phyloP scores from a whole-genome alignment of 2,329 filamentous ascomycete genomes.

The Venturia effusa region DNA sequence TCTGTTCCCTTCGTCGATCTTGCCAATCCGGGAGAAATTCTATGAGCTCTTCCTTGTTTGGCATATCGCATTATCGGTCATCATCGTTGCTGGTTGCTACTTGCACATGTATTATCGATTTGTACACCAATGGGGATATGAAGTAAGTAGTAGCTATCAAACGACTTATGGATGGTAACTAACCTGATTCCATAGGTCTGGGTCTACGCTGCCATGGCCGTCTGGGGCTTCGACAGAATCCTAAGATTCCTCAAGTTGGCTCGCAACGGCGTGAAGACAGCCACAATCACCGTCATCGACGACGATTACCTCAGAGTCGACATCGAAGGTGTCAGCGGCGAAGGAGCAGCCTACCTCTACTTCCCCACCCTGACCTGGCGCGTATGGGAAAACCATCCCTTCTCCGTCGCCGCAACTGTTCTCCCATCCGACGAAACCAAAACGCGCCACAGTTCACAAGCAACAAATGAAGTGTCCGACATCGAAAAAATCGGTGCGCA shows the following conservation, averaged over 20 bases:
- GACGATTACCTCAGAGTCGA: slow-evolving; percentile 29
- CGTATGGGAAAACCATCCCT: slow-evolving; percentile 45
- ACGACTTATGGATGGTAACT: too few relatives aligned
- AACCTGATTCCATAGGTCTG: slow-evolving; percentile 19
- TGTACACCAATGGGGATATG: slow-evolving; percentile 5
- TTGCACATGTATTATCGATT: slow-evolving; percentile 14
- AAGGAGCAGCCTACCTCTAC: slow-evolving; percentile 30
- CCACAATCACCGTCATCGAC: slow-evolving; percentile 22
- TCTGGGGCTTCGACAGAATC: slow-evolving; percentile 37
- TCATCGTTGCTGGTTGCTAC: slow-evolving; percentile 33
- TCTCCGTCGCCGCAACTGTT: slow-evolving; percentile 27
- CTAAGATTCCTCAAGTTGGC: slow-evolving; percentile 28
- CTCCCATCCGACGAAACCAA: neutral
- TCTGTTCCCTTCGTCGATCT: slow-evolving; percentile 16
- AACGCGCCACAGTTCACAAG: neutral
- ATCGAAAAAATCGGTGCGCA: slow-evolving; percentile 45
- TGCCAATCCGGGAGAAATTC: slow-evolving; percentile 20
- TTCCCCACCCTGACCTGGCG: slow-evolving; percentile 33
- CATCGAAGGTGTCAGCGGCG: slow-evolving; percentile 28
- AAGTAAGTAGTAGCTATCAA: slow-evolving; percentile 1
- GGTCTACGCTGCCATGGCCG: slow-evolving; percentile 30
- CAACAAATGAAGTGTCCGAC: neutral
- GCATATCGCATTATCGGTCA: slow-evolving; percentile 32
- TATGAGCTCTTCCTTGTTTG: slow-evolving; percentile 37
- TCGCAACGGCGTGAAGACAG: slow-evolving; percentile 24